Conservation (phyloP, 225 moss, liverwort and hornwort genomes). For the Bryoerythrophyllum caledonicum region DNA sequence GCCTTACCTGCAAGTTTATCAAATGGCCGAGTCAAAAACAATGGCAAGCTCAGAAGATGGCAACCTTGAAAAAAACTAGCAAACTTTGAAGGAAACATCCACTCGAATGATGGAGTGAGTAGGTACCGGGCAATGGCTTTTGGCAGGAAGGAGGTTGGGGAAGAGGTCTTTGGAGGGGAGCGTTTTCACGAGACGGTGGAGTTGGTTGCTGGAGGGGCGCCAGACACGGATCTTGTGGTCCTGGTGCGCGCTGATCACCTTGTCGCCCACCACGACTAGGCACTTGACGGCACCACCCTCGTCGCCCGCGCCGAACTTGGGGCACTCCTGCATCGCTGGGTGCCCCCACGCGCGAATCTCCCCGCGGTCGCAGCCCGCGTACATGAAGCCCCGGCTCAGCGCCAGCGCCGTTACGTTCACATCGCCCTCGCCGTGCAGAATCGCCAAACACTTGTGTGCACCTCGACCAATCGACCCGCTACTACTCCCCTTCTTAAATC, state of each 20-base stretch:
- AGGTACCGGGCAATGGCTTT: conserved; percentile 35
- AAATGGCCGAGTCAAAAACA: no score
- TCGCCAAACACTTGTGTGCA: conserved; percentile 50
- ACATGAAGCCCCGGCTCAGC: conserved; percentile 44
- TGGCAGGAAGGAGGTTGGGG: conserved; percentile 42
- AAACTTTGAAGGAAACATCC: no score
- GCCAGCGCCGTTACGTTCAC: conserved; percentile 54
- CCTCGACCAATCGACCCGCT: conserved; percentile 18
- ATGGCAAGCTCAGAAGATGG: no score
- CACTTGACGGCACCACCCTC: conserved; percentile 69
- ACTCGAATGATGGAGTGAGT: no score
- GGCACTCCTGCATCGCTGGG: conserved; percentile 45
- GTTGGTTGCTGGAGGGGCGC: conserved; percentile 28
- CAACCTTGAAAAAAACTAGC: no score
- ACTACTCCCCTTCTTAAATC: neutral
- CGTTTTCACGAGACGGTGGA: conserved; percentile 40
- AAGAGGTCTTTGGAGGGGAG: conserved; percentile 59
- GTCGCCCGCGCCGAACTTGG: conserved; percentile 44
- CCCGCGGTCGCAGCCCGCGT: conserved; percentile 51
- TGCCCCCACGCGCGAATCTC: conserved; percentile 68
- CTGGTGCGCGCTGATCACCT: conserved; percentile 71
- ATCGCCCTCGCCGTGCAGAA: conserved; percentile 46
- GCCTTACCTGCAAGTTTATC: conserved; percentile 15
- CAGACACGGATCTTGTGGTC: conserved; percentile 76
- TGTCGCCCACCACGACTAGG: conserved; percentile 39